phyloP scores from a whole-genome alignment of 2,329 filamentous ascomycete genomes.

The Penicillium glabrum region DNA sequence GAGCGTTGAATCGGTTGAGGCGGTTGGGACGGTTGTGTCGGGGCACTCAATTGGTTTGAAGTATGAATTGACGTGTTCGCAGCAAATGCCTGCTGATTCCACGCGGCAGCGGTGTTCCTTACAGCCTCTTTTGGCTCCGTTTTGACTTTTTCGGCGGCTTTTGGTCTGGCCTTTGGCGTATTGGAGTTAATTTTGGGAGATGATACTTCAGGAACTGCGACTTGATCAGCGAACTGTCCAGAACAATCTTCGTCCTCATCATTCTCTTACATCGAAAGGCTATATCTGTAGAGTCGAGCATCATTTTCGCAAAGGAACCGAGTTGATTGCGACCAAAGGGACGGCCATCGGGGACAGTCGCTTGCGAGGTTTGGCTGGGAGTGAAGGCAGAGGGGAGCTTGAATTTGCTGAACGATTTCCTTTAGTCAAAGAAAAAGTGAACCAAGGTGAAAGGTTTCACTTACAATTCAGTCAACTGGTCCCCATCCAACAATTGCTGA shows the following conservation, averaged over 20 bases:
- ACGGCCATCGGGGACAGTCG: slow-evolving; percentile 18
- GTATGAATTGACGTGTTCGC: slow-evolving; percentile 40
- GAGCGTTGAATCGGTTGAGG: slow-evolving; percentile 5
- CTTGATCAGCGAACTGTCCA: slow-evolving; percentile 14
- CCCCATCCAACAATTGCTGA: slow-evolving; percentile 68
- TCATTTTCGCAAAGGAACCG: slow-evolving; percentile 56
- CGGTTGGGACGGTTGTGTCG: not conserved
- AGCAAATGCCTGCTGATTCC: slow-evolving; percentile 23
- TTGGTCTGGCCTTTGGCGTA: not conserved
- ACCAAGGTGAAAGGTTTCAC: slow-evolving; percentile 8
- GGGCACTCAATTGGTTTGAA: not conserved
- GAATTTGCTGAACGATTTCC: slow-evolving; percentile 39
- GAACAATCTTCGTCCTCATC: not conserved
- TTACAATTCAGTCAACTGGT: slow-evolving; percentile 55
- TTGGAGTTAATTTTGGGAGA: not conserved
- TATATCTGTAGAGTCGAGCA: slow-evolving; percentile 49
- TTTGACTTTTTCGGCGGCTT: slow-evolving; percentile 14
- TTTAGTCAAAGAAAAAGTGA: slow-evolving; percentile 9
- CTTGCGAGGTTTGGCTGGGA: slow-evolving; percentile 18
- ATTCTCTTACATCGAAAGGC: slow-evolving; percentile 43
- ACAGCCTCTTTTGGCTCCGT: slow-evolving; percentile 19
- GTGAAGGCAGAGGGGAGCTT: slow-evolving; percentile 36
- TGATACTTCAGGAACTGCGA: slow-evolving; percentile 34
- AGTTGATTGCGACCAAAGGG: slow-evolving; percentile 36
- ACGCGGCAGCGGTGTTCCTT: slow-evolving; percentile 21